Base-by-base conservation (phyloP, 768 basidiomycete species). In the Neoboletus brunneissimus region DNA sequence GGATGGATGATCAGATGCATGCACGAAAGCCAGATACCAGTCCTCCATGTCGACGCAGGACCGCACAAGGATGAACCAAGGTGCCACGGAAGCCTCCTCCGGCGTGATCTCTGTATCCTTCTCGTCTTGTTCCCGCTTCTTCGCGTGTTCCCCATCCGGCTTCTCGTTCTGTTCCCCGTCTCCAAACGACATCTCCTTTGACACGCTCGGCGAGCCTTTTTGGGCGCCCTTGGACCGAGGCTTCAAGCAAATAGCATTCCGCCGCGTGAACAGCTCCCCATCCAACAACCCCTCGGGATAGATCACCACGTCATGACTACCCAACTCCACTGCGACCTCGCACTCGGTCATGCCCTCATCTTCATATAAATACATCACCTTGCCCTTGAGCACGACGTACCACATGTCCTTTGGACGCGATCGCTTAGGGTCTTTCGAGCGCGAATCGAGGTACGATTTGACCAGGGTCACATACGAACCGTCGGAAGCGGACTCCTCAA, bases 41-140 rank as follows among this genome's bases (percentile, higher is more conserved):
- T 99, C 96, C 73, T 99, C 97, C 91, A 98, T 97, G 67, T 94
- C 91, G 52, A 86, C 76, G 70, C 87, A 93, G 29, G 85, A 87
- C 58, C 88, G 86, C 20, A 93, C 85, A 73, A 98, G 98, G 64
- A 99, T 85, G 76, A 89, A 99, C 94, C 94, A 98, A 2, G 93
- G 89, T 2, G 83, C 82, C 6, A 79, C 74, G 50, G 79, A 59
- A 1, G 81, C 78, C 67, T 85, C 78, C 57, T 84, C 81, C 56
- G 75, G 71, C 38, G 77, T 79, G 31, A 70, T 55, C 25, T 76
- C 74, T 44, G 57, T 62, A 53, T 59, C 48, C 71, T 67, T 79
- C 75, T 59, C 61, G 66, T 67, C 71, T 34, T 76, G 77, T 42
- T 65, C 77, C 61, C 74, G 74, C 54, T 76, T 60, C 25, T 5